Evolutionary conservation across 192 early-diverging fungal genomes (phyloP), one percentile per base, ranked within the genome.

Genomic region (Spizellomyces sp.): DNA sequence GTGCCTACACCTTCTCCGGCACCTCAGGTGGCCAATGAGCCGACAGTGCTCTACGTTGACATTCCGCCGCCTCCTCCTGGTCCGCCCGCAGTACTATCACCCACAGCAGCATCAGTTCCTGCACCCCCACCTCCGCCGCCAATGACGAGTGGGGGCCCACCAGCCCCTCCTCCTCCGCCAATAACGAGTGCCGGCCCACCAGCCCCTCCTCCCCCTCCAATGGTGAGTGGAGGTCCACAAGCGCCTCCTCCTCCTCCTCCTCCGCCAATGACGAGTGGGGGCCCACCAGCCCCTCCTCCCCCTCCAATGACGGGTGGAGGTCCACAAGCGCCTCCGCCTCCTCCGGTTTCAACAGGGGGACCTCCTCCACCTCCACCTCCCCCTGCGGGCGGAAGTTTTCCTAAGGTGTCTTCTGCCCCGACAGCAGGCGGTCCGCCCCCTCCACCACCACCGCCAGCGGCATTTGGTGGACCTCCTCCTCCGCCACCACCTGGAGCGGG

Each of bases 141-240:
- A 15, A 9, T 22, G 44, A 64, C 42, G 0, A 41, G 58, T 22
- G 59, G 67, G 9, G 75, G 75, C 9, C 74, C 74, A 27, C 75
- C 75, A 21, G 69, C 75, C 14, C 75, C 75, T 41, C 75, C 75
- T 9, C 69, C 75, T n/a, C 75, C 75, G 10, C 75, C 75, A 46
- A 58, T 46, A 54, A 19, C 17, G n/a, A 45, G 65, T 15, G 58
- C 2, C 22, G 68, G 21, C 8, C 64, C 65, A 14, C 70, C 75
- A n/a, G 44, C 65, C 14, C 70, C 75, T 56, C 70, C 75, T 19
- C 75, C 75, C 0, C 75, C 75, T 21, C 69, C 70, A 22, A 19
- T 48, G 55, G 36, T 45, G 7, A 47, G 43, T 58, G 70, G 68
- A 12, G 66, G 45, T 9, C 15, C 17, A 7, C 36, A 36, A 70